A percentile compares a stretch with the other conserved stretches of the same genome.
Conservation (phyloP, 768 basidiomycete genomes). For the Tulasnella sp. region DNA sequence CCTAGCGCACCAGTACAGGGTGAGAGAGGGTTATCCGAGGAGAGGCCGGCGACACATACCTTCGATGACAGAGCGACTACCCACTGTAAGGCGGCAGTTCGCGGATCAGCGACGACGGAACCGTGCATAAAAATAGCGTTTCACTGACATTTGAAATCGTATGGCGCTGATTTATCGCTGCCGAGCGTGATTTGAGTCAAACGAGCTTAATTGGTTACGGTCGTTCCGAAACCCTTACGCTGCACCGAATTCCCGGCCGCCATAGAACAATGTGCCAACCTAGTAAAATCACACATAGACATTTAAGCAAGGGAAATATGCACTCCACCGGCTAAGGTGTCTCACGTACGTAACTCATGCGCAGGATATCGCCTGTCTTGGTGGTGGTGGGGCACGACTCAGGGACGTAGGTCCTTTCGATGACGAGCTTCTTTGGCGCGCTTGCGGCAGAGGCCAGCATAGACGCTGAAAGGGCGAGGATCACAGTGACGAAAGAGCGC, state of each 20-base stretch:
- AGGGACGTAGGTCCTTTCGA: conserved; percentile 27
- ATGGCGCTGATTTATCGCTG: background rate
- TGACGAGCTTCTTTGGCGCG: conserved; percentile 21
- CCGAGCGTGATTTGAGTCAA: too few relatives aligned
- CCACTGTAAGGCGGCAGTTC: background rate
- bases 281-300: conserved; percentile 67
- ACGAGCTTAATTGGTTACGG: background rate
- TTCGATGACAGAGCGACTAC: background rate
- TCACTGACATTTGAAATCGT: background rate
- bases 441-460: conserved; percentile 4
- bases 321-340: background rate
- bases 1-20: conserved; percentile 35
- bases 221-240: background rate
- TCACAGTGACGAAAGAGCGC: conserved; percentile 6
- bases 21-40: background rate
- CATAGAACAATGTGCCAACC: background rate
- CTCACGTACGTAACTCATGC: conserved; percentile 71
- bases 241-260: background rate
- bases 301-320: conserved; percentile 26
- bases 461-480: conserved; percentile 13
- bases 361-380: conserved; percentile 55
- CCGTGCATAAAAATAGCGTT: background rate
- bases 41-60: background rate
- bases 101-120: background rate
- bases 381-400: conserved; percentile 24